Conservation (phyloP, 495 filamentous ascomycete genomes). For the Sporormia fimetaria region DNA sequence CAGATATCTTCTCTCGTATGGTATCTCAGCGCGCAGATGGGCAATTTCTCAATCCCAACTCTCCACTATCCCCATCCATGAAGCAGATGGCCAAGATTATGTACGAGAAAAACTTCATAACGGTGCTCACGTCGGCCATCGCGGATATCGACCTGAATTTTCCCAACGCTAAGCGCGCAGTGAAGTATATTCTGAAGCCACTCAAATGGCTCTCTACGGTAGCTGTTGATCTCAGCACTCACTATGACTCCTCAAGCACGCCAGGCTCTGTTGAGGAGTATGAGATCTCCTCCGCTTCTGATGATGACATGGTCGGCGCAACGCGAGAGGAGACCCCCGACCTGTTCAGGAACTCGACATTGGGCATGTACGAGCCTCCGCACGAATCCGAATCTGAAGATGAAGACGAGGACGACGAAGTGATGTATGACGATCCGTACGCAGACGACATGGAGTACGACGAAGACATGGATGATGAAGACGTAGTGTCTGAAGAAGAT, state of each 20-base stretch:
- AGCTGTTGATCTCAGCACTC: constrained; percentile 72
- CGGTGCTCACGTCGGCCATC: constrained; percentile 77
- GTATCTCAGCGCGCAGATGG: constrained; percentile 59
- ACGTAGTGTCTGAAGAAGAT: constrained; percentile 82
- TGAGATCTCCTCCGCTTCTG: constrained; percentile 81
- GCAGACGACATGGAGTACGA: constrained; percentile 87
- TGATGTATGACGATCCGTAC: constrained; percentile 45
- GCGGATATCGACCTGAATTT: constrained; percentile 94
- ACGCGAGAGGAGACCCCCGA: constrained; percentile 93
- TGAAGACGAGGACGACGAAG: constrained; percentile 40
- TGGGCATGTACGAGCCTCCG: constrained; percentile 85
- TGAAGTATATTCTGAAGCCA: constrained; percentile 91
- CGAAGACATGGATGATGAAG: constrained; percentile 65
- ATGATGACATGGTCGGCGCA: constrained; percentile 70
- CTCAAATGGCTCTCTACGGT: constrained; percentile 77
- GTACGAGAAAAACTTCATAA: constrained; percentile 95
- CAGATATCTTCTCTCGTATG: constrained; percentile 88
- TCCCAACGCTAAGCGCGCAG: constrained; percentile 78
- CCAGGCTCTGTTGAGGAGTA: constrained; percentile 61
- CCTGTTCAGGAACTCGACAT: constrained; percentile 87
- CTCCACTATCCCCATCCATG: constrained; percentile 43
- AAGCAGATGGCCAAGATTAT: constrained; percentile 82
- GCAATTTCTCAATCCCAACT: constrained; percentile 31
- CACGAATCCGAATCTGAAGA: constrained; percentile 60
- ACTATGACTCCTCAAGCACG: constrained; percentile 55